A percentile compares a stretch with the other conserved stretches of the same genome.
phyloP scores from a whole-genome alignment of 495 filamentous ascomycete genomes.

The Neurospora tetrasperma region DNA sequence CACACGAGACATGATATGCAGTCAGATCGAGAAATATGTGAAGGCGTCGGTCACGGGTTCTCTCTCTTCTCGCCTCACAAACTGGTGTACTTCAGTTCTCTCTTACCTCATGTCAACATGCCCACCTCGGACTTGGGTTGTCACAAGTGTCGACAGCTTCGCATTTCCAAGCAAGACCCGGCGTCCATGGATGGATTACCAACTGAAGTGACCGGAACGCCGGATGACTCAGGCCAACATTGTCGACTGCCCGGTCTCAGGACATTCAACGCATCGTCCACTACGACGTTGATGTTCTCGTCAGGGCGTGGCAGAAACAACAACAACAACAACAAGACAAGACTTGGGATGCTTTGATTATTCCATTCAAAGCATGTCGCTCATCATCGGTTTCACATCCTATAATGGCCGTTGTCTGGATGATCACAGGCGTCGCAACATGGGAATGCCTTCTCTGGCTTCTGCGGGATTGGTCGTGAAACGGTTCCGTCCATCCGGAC shows the following conservation, averaged over 20 bases:
- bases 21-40: background rate
- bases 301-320: background rate
- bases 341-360: background rate
- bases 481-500: background rate
- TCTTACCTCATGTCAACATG: background rate
- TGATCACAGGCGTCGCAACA: background rate
- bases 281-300: background rate
- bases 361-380: background rate
- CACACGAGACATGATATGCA: background rate
- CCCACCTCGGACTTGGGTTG: background rate
- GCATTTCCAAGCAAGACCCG: background rate
- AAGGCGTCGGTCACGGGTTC: background rate
- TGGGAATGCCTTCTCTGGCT: background rate
- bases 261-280: background rate
- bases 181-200: background rate
- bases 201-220: background rate
- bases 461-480: background rate
- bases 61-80: background rate
- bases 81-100: background rate
- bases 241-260: background rate
- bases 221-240: background rate
- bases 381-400: background rate
- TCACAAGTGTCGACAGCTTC: background rate
- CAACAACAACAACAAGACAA: background rate
- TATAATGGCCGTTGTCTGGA: background rate